Base-by-base conservation (phyloP, 768 basidiomycete species). In the Polyporus arcularius region DNA sequence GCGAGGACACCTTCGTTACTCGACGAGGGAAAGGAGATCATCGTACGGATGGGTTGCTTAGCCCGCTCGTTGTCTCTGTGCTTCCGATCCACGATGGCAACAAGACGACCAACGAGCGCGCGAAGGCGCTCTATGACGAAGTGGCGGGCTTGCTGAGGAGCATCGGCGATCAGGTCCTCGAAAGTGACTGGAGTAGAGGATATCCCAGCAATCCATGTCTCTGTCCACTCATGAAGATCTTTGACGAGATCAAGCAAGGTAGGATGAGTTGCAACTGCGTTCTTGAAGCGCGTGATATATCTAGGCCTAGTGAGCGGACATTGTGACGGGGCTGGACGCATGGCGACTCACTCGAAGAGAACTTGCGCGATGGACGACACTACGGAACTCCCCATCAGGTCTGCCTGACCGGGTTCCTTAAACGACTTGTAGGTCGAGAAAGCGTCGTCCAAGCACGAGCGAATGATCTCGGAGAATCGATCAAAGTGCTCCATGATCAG, bases 281-380 rank as follows among this genome's bases (percentile, higher is more conserved):
- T 64, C 54, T 68, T 66, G 65, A 70, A 75, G 9, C 71, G 68
- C 11, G 59, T 71, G 1, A 72, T 26, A 58, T 65, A 73, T 58
- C 74, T 75, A 48, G 46, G 26, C 43, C 26, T 4, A 2, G 28
- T 32, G 26, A 4, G 26, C 4, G 7, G 40, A 41, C n/a, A 26
- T 16, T 4, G 47, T 18, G 11, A 28, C 26, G 26, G 6, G 53
- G 11, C 35, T 35, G 35, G 35, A 35, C 7, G 35, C 11, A 26
- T 26, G 21, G 15, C 42, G 16, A 71, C 80, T 9, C 63, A 87
- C 86, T 87, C 82, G 42, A 79, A 78, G 47, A 87, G 72, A 10
- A 85, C 71, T 4, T 73, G 76, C 4, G 77, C 67, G 4, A 87
- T 72, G 2, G 82, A 77, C 5, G 73, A 75, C 11, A 88, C 73